A percentile compares a stretch with the other conserved stretches of the same genome.
Evolutionary conservation across 768 basidiomycete species (phyloP).

Genomic region (Pleurotus sapidus): DNA sequence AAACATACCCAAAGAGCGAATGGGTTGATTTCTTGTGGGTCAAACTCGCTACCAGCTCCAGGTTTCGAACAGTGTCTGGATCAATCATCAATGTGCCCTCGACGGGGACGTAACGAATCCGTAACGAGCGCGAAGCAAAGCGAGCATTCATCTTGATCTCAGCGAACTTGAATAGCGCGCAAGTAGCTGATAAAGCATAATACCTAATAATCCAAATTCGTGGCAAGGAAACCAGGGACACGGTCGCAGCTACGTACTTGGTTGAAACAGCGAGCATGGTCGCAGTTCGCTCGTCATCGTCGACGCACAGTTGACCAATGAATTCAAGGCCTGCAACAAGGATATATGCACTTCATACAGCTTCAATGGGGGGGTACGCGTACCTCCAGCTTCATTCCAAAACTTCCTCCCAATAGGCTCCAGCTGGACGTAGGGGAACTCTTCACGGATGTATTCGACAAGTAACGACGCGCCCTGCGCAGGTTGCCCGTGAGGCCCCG

Average conservation of each 20-base stretch:
- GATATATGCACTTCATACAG: background rate
- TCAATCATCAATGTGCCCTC: constrained; percentile 97
- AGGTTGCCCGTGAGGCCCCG: constrained; percentile 41
- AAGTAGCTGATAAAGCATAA: constrained; percentile 82
- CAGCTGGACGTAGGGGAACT: constrained; percentile 64
- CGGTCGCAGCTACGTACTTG: constrained; percentile 53
- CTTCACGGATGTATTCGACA: constrained; percentile 70
- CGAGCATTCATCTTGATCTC: constrained; percentile 67
- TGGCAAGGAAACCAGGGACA: background rate
- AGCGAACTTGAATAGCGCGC: constrained; percentile 85
- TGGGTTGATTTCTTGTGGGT: constrained; percentile 62
- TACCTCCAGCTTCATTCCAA: constrained; percentile 85
- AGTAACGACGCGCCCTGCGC: constrained; percentile 53
- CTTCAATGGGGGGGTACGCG: constrained; percentile 7
- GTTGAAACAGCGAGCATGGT: constrained; percentile 75
- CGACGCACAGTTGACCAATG: constrained; percentile 70
- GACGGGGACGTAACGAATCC: constrained; percentile 72
- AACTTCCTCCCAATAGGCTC: constrained; percentile 75
- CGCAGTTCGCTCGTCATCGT: constrained; percentile 80
- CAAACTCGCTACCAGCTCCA: constrained; percentile 86
- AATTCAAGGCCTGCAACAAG: constrained; percentile 73
- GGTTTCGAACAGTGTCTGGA: constrained; percentile 79
- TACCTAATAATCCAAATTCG: constrained; percentile 47
- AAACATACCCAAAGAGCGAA: constrained; percentile 73
- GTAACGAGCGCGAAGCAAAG: constrained; percentile 67